Conservation (phyloP, 164 flowering plant species). For the Magnolia changhungtana region DNA sequence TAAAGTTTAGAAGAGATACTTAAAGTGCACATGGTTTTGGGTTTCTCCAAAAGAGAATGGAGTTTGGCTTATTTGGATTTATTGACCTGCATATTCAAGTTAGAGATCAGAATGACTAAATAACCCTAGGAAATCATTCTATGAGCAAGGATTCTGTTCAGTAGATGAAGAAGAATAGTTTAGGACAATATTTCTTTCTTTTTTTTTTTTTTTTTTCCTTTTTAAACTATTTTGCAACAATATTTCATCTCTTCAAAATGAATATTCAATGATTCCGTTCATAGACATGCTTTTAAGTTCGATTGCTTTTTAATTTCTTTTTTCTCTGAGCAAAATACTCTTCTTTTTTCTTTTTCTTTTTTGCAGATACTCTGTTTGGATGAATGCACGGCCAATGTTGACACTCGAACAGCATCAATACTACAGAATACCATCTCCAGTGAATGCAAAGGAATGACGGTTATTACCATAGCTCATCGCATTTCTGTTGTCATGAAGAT, state of each 20-base stretch:
- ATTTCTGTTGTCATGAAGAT: constrained; percentile 79
- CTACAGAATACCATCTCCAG: constrained; percentile 64
- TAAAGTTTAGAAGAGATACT: too few relatives aligned
- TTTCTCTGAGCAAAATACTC: background rate
- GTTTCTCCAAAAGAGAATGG: too few relatives aligned
- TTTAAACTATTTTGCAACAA: too few relatives aligned
- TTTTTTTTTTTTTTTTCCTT: background rate
- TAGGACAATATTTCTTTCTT: background rate
- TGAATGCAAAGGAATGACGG: constrained; percentile 75
- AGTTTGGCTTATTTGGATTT: too few relatives aligned
- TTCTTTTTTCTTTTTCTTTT: background rate
- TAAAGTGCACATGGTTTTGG: too few relatives aligned
- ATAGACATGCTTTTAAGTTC: background rate
- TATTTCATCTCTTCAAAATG: background rate
- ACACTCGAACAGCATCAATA: constrained; percentile 60
- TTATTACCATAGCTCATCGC: constrained; percentile 93
- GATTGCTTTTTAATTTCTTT: background rate
- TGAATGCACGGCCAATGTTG: constrained; percentile 92
- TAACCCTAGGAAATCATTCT: background rate
- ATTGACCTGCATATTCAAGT: too few relatives aligned
- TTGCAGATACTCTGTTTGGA: constrained; percentile 88
- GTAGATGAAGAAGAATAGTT: background rate
- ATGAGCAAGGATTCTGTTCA: background rate
- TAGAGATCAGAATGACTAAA: background rate
- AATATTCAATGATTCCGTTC: background rate